A percentile compares a stretch with the other conserved stretches of the same genome.
Conservation (phyloP, 192 early-diverging fungal species). For the Gryganskiella cystojenkinii region DNA sequence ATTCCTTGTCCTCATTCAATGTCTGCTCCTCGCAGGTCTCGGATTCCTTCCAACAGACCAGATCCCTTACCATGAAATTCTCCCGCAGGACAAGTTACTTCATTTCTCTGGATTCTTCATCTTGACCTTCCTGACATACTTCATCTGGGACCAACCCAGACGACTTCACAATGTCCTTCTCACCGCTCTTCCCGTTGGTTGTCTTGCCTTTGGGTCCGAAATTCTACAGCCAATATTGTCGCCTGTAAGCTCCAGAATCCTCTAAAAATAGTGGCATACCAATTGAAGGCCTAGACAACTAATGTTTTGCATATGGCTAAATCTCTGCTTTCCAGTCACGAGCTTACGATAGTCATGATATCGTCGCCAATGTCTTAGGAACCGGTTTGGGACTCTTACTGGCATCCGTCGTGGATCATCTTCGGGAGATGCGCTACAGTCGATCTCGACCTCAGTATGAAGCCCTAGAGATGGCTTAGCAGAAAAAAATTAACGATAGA, state of each 20-base stretch:
- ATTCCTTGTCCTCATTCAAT: conserved; percentile 37
- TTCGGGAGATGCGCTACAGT: conserved; percentile 22
- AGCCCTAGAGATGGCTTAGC: conserved; percentile 35
- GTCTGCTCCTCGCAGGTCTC: conserved; percentile 25
- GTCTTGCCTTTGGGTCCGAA: conserved; percentile 41
- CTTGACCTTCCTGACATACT: conserved; percentile 45
- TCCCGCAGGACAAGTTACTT: conserved; percentile 42
- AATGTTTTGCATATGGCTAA: too few relatives aligned
- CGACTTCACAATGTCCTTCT: conserved; percentile 27
- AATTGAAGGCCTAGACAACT: too few relatives aligned
- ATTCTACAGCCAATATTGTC: conserved; percentile 42
- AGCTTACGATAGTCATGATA: conserved; percentile 42
- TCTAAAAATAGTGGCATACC: not conserved
- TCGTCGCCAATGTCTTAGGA: conserved; percentile 30
- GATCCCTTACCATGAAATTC: conserved; percentile 48
- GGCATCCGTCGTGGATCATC: conserved; percentile 18
- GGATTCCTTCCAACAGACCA: conserved; percentile 44
- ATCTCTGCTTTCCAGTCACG: conserved; percentile 24
- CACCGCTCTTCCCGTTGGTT: conserved; percentile 27
- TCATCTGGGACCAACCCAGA: conserved; percentile 40
- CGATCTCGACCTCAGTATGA: conserved; percentile 21
- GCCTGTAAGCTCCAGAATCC: conserved; percentile 14
- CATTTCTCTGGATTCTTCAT: conserved; percentile 49
- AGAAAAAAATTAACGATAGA: too few relatives aligned
- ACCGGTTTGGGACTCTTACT: conserved; percentile 10